Evolutionary conservation across 2,329 filamentous ascomycete species (phyloP), one percentile per base, ranked within the genome.

Genomic region (Diaporthe capsici): DNA sequence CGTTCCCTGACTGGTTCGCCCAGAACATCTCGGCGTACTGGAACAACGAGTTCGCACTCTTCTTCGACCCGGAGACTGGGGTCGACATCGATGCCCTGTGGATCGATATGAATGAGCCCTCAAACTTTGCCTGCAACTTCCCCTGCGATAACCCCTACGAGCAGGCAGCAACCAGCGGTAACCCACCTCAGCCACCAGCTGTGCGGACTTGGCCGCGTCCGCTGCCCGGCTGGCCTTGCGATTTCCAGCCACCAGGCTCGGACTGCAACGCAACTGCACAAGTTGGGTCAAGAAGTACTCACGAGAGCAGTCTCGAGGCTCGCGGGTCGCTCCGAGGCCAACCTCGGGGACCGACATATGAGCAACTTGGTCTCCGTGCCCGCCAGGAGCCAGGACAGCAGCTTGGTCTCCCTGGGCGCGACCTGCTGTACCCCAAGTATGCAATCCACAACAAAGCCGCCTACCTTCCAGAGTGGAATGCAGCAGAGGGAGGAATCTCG

Each of bases 11-110:
- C 82, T 96, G 94, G 94, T 95, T 95, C 81, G 85, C 91, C 25
- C 87, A 89, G 10, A 90, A 91, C 71, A 90, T 91, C 2, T 88
- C 91, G 65, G 80, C 84, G 1, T 97, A 92, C 83, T 96, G 94
- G 94, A 91, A 91, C 78, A 86, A 87, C 6, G 90, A 96, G 81
- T 93, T 96, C 79, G 82, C 81, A 0, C 82, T 81, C 1, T 94
- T 94, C 85, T 95, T 96, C 84, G 83, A 88, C 76, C 83, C 89
- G 0, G 86, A 91, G 0, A 87, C 84, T 2, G 94, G 94, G 42
- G 87, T 96, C 22, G 90, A 96, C 78, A 93, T 96, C 67, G 94
- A 96, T 77, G 94, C 90, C 1, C 86, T 96, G 1, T 96, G 94
- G 92, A 94, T 94, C 78, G 93, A 95, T 79, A 91, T 93, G 89